These are phyloP conservation scores for Aspergillus sp. DNA, from an alignment of 2,329 filamentous ascomycete genomes.

Conservation along the genomic window DNA sequence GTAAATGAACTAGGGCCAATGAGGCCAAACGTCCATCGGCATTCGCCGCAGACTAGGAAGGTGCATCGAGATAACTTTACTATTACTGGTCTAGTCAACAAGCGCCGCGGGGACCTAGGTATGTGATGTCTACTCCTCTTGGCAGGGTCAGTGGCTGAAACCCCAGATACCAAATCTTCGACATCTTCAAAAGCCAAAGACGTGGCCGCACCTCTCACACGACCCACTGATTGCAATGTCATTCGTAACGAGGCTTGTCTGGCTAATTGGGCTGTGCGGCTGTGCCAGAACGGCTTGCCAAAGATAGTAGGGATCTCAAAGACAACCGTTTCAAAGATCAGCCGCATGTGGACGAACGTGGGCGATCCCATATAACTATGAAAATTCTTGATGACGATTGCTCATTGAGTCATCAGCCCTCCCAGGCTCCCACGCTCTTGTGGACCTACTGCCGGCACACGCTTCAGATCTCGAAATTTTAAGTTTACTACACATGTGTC, in stretches of 20 bases:
- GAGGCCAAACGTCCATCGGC: not conserved
- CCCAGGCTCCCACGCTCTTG: not conserved
- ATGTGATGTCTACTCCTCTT: conserved; percentile 5
- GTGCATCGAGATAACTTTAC: conserved; percentile 1
- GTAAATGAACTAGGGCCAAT: conserved; percentile 14
- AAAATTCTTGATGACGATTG: not conserved
- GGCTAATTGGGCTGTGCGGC: not conserved
- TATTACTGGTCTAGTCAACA: not conserved
- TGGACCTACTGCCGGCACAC: too few relatives aligned
- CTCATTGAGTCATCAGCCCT: not conserved
- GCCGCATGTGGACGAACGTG: conserved; percentile 21
- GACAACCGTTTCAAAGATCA: conserved; percentile 16
- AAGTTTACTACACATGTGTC: not conserved
- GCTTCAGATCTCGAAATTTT: not conserved
- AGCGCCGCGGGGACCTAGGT: conserved; percentile 3
- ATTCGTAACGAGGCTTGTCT: conserved; percentile 5
- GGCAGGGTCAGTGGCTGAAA: conserved; percentile 21
- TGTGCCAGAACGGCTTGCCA: not conserved
- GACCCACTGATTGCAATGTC: conserved; percentile 8
- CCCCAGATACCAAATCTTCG: conserved; percentile 9
- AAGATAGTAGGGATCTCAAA: conserved; percentile 10
- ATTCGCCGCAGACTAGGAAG: not conserved
- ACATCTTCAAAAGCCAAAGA: conserved; percentile 12
- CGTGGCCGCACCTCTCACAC: not conserved
- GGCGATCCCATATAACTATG: conserved; percentile 15